Conservation (phyloP, 1,284 basidiomycete species). For the Waitea zeae region DNA sequence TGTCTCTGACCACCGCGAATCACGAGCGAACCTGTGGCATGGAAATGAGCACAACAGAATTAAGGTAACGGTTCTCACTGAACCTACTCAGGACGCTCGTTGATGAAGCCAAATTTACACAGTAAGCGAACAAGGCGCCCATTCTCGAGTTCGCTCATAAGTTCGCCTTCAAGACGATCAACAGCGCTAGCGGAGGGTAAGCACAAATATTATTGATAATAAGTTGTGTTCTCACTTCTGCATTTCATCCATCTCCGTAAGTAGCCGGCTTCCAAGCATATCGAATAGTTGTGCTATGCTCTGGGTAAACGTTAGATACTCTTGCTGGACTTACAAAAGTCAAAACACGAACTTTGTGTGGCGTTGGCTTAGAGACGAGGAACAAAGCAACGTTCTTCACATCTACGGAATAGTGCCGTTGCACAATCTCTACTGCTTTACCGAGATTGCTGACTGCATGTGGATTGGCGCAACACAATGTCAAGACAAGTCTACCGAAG, state of each 20-base stretch:
- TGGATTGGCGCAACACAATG: slow-evolving; percentile 54
- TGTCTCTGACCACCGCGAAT: slow-evolving; percentile 94
- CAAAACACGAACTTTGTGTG: slow-evolving; percentile 38
- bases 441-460: slow-evolving; percentile 35
- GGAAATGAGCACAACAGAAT: not conserved
- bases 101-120: slow-evolving; percentile 95
- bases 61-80: not conserved
- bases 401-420: slow-evolving; percentile 64
- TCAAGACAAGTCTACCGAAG: slow-evolving; percentile 75
- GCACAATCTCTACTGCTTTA: slow-evolving; percentile 67
- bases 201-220: not conserved
- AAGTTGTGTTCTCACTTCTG: slow-evolving; percentile 34
- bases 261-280: slow-evolving; percentile 57
- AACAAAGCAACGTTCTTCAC: slow-evolving; percentile 69
- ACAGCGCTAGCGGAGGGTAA: slow-evolving; percentile 30
- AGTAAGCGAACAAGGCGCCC: slow-evolving; percentile 83
- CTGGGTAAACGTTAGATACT: slow-evolving; percentile 18
- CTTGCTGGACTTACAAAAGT: not conserved
- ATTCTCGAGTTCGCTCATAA: slow-evolving; percentile 91
- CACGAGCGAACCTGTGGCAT: slow-evolving; percentile 68
- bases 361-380: slow-evolving; percentile 58
- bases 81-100: slow-evolving; percentile 89
- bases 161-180: slow-evolving; percentile 73
- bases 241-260: slow-evolving; percentile 74
- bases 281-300: slow-evolving; percentile 68